Conservation (phyloP, 2,329 filamentous ascomycete genomes). For the Aspergillus tanneri region DNA sequence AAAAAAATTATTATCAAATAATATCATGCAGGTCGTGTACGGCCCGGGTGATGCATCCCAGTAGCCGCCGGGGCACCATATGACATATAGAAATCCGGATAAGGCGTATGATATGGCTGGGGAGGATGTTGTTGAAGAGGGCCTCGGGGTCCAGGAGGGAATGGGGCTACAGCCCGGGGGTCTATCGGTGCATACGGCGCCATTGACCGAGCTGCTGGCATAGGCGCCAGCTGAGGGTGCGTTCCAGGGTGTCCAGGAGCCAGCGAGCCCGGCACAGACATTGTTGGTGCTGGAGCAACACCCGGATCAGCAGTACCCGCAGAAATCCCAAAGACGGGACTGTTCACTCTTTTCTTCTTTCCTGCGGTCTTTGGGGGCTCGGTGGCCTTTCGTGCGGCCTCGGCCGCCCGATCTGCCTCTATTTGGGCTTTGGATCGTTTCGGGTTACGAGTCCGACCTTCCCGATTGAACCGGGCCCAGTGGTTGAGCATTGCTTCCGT, state of each 20-base stretch:
- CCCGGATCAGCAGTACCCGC: conserved; percentile 21
- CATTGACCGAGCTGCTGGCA: conserved; percentile 21
- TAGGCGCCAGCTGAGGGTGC: conserved; percentile 20
- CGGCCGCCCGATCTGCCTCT: conserved; percentile 39
- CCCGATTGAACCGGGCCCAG: conserved; percentile 45
- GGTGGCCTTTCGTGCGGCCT: conserved; percentile 28
- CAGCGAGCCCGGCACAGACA: conserved; percentile 16
- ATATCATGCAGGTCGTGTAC: conserved; percentile 19
- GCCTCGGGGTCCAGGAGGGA: conserved; percentile 18
- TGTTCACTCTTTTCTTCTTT: conserved; percentile 27
- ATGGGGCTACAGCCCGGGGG: conserved; percentile 21
- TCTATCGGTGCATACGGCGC: conserved; percentile 33
- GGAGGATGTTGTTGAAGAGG: conserved; percentile 22
- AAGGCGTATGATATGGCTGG: conserved; percentile 26
- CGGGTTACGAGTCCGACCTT: conserved; percentile 45
- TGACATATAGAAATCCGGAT: conserved; percentile 24
- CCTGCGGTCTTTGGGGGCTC: conserved; percentile 26
- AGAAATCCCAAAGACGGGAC: conserved; percentile 20
- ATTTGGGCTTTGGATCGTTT: conserved; percentile 48
- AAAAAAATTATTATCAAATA: not conserved
- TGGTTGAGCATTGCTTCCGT: conserved; percentile 48
- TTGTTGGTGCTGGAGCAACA: conserved; percentile 19
- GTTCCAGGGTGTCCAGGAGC: conserved; percentile 17
- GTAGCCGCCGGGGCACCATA: conserved; percentile 17
- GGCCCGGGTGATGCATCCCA: conserved; percentile 20